These are phyloP conservation scores for Yamadazyma pseudoaaseri DNA, from an alignment of 1,139 yeast species.

Conservation along the genomic window DNA sequence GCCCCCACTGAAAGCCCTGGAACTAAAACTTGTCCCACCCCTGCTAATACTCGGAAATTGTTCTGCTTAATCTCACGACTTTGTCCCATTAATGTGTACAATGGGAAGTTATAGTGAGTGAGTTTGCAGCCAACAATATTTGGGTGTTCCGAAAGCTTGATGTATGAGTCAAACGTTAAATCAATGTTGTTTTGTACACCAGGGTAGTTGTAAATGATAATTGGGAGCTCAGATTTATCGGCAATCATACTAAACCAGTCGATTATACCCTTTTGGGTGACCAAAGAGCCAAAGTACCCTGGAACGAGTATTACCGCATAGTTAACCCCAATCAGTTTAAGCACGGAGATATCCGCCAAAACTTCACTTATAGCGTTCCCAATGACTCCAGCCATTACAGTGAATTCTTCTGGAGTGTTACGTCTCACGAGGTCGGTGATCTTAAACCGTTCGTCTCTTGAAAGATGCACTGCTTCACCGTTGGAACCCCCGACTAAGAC, in stretches of 20 bases:
- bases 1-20: conserved; percentile 44
- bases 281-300: conserved; percentile 32
- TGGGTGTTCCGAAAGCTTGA: conserved; percentile 29
- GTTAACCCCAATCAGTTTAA: conserved; percentile 25
- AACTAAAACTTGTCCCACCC: conserved; percentile 45
- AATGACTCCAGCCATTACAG: conserved; percentile 30
- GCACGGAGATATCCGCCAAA: conserved; percentile 14
- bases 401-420: conserved; percentile 21
- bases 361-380: conserved; percentile 22
- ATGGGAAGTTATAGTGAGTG: conserved; percentile 37
- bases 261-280: conserved; percentile 36
- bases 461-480: conserved; percentile 36
- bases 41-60: conserved; percentile 41
- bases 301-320: conserved; percentile 30
- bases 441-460: conserved; percentile 27
- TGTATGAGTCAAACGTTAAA: conserved; percentile 34
- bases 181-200: conserved; percentile 41
- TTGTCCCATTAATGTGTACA: conserved; percentile 32
- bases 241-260: conserved; percentile 44
- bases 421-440: conserved; percentile 18
- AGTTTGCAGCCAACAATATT: conserved; percentile 42
- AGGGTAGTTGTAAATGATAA: conserved; percentile 50
- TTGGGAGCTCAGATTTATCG: conserved; percentile 38
- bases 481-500: conserved; percentile 47
- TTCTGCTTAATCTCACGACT: conserved; percentile 29